Evolutionary conservation across 345 rosid genomes (phyloP), one percentile per base, ranked within the genome.

Genomic region (Euphorbia peplus): DNA sequence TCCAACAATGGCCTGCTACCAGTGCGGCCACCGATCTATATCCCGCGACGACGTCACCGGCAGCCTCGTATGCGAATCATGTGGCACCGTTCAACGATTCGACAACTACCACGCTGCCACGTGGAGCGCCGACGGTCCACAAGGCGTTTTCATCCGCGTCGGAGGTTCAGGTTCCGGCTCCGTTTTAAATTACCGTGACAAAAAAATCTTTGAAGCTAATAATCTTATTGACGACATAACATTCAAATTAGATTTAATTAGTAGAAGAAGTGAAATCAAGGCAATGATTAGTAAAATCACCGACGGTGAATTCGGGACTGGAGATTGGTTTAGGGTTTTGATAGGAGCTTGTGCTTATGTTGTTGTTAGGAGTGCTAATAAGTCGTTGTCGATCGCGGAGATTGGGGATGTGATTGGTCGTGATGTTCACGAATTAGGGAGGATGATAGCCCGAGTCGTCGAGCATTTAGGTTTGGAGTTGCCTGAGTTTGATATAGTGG

Each of bases 301-400:
- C 0, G 81, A 83, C 3, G 93, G 90, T 1, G 88, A 91, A 37
- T 88, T 80, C 25, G 97, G 96, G 0, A 56, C 1, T 15, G 96
- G 90, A 21, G 83, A 82, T 19, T 91, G 98, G 98, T 91, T 89
- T 21, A 14, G 74, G 0, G 74, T 86, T 69, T 55, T 91, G 67
- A 74, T 89, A 5, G 97, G 95, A 1, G 96, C 95, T 0, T 91
- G 91, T 80, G 75, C 82, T 78, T 93, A 84, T 72, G 81, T 81
- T 3, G 54, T 73, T 24, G 70, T 82, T 69, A 80, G 98, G 78
- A 77, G 57, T 32, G 91, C 80, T 64, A 74, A 81, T 28, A 82
- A 70, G 58, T 74, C 85, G 30, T 66, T 90, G 56, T 71, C 95
- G 0, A 74, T 87, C 15, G 85, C 79, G 2, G 91, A 90, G 66